Evolutionary conservation across 208 protist genomes (phyloP).

Genomic region (Sergeia podlipaevii): DNA sequence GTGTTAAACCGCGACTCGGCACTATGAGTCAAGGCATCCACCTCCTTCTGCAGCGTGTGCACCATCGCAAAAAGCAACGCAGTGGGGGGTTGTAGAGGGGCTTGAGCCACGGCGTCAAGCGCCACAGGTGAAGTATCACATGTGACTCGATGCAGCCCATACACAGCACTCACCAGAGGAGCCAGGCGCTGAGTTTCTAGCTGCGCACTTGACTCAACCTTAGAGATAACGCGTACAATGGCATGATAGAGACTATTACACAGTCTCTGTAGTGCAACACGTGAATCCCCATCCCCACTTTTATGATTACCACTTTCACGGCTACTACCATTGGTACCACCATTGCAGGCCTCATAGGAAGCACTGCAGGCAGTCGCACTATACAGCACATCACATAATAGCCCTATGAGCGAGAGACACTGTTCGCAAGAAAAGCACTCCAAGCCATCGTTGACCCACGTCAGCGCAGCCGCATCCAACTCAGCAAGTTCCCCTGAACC

Average conservation of each 20-base stretch:
- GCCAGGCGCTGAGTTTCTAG: constrained; percentile 68
- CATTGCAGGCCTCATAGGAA: neutral
- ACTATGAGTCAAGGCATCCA: no score
- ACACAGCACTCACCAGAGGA: constrained; percentile 51
- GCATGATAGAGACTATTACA: neutral
- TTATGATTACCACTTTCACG: no score
- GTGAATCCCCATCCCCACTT: constrained; percentile 14
- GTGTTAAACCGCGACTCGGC: no score
- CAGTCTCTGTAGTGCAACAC: neutral
- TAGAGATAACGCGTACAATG: constrained; percentile 3
- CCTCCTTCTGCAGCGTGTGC: constrained; percentile 29
- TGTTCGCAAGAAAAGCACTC: constrained; percentile 66
- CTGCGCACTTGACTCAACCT: constrained; percentile 36
- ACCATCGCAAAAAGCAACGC: constrained; percentile 54
- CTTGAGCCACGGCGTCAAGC: constrained; percentile 5
- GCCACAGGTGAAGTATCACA: constrained; percentile 6
- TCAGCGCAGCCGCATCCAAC: constrained; percentile 40
- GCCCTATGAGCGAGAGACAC: constrained; percentile 56
- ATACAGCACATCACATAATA: constrained; percentile 61
- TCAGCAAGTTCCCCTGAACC: neutral
- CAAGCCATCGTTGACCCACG: constrained; percentile 43
- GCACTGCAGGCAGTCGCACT: neutral
- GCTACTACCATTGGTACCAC: neutral
- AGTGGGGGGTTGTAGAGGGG: constrained; percentile 21
- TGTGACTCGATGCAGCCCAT: constrained; percentile 43